Evolutionary conservation across 345 rosid species (phyloP).

Genomic region (Hibiscus tridactylites): DNA sequence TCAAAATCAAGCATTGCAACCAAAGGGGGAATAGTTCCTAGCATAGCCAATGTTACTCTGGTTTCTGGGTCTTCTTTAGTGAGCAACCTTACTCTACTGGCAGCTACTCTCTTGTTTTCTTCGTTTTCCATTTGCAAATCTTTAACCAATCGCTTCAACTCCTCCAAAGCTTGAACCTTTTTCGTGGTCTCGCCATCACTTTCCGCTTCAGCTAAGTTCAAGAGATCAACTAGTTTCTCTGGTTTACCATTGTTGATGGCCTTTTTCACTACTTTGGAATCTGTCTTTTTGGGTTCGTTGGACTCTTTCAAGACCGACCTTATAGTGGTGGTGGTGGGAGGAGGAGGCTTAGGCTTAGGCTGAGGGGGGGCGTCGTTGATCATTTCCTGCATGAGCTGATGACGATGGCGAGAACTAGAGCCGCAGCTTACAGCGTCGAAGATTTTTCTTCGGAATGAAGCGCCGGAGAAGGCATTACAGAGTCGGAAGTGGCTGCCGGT

Average conservation of each 20-base stretch:
- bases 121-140: conserved; percentile 45
- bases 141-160: conserved; percentile 50
- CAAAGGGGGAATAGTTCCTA: conserved; percentile 92
- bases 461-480: conserved; percentile 52
- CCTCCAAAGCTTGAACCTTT: conserved; percentile 66
- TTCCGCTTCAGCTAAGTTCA: conserved; percentile 72
- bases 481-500: conserved; percentile 35
- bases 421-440: conserved; percentile 78
- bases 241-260: conserved; percentile 30
- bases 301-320: conserved; percentile 21
- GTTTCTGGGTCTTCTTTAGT: conserved; percentile 67
- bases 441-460: conserved; percentile 61
- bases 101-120: conserved; percentile 37
- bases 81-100: conserved; percentile 50
- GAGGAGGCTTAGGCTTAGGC: conserved; percentile 15
- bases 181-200: conserved; percentile 51
- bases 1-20: conserved; percentile 73
- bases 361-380: conserved; percentile 24
- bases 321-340: conserved; percentile 22
- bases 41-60: conserved; percentile 75
- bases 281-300: conserved; percentile 11
- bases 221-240: conserved; percentile 73
- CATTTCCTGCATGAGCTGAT: conserved; percentile 26
- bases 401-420: conserved; percentile 47
- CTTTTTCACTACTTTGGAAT: background rate